phyloP scores from a whole-genome alignment of 139 green algal genomes.

The Pleodorina starrii region DNA sequence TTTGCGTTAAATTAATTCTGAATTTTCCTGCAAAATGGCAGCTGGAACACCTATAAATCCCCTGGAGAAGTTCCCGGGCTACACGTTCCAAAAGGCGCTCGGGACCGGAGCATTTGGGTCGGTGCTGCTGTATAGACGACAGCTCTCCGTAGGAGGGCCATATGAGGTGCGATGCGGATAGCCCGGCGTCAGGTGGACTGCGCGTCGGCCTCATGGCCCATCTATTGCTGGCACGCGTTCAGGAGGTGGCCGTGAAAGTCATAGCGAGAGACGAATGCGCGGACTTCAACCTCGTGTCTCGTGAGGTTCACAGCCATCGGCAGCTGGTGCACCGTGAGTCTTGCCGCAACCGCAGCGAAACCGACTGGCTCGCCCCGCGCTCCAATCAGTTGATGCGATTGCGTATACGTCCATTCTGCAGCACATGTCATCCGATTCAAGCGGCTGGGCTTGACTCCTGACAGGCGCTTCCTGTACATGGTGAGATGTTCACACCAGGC shows the following conservation, averaged over 20 bases:
- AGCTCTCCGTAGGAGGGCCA: not conserved
- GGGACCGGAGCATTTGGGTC: slow-evolving; percentile 40
- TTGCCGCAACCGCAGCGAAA: not conserved
- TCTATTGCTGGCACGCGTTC: too few relatives aligned
- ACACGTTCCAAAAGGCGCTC: slow-evolving; percentile 3
- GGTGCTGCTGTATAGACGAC: slow-evolving; percentile 27
- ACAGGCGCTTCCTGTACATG: slow-evolving; percentile 39
- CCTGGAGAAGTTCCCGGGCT: not conserved
- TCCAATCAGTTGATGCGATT: not conserved
- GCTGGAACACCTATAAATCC: not conserved
- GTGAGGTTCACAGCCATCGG: slow-evolving; percentile 44
- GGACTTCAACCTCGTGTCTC: slow-evolving; percentile 41
- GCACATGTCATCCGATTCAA: slow-evolving; percentile 85
- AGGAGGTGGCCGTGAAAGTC: slow-evolving; percentile 45
- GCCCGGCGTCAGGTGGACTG: too few relatives aligned
- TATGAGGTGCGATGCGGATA: slow-evolving; percentile 1
- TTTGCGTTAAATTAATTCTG: not conserved
- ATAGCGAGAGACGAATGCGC: slow-evolving; percentile 32
- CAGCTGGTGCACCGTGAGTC: slow-evolving; percentile 35
- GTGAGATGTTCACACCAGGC: not conserved
- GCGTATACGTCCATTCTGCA: not conserved
- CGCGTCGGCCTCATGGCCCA: too few relatives aligned
- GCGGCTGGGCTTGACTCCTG: slow-evolving; percentile 22
- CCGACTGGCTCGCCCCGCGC: too few relatives aligned
- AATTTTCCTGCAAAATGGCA: not conserved